Percentiles rank a stretch among this genome's conserved stretches.
Conservation (phyloP, 495 filamentous ascomycete genomes). For the Lineolata rhizophorae region DNA sequence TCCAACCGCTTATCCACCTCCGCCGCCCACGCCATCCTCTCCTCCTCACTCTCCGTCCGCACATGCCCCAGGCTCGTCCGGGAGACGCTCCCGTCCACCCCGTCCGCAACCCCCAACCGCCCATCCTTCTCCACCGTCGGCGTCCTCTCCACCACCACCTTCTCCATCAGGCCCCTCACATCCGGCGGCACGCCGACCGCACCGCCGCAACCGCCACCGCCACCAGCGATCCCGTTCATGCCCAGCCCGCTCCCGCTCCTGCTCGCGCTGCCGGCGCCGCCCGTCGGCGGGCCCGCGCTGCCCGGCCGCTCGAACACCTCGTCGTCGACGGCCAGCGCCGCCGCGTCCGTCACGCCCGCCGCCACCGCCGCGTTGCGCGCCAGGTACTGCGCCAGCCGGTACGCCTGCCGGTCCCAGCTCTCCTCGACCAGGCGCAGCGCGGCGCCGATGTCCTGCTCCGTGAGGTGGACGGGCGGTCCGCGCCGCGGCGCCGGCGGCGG, state of each 20-base stretch:
- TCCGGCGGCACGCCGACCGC: too few species aligned
- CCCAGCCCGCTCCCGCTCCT: too few species aligned
- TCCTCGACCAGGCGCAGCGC: conserved; percentile 30
- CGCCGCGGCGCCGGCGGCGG: conserved; percentile 2
- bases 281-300: conserved; percentile 3
- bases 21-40: too few species aligned
- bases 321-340: conserved; percentile 15
- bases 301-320: conserved; percentile 17
- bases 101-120: conserved; percentile 8
- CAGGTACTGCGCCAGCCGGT: conserved; percentile 33
- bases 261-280: too few species aligned
- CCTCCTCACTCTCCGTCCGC: too few species aligned
- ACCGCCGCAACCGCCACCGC: too few species aligned
- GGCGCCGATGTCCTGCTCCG: conserved; percentile 19
- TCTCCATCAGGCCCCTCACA: conserved; percentile 16
- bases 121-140: conserved; percentile 16
- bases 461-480: conserved; percentile 5
- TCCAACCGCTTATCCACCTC: too few species aligned
- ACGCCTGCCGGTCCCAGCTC: conserved; percentile 39
- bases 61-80: too few species aligned
- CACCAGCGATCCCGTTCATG: too few species aligned
- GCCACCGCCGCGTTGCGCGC: conserved; percentile 37
- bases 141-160: conserved; percentile 16
- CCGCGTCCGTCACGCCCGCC: too few species aligned
- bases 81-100: background rate